A percentile compares a stretch with the other conserved stretches of the same genome.
Evolutionary conservation across 2,329 filamentous ascomycete genomes (phyloP).

Genomic region (Pezicula rhizophila): DNA sequence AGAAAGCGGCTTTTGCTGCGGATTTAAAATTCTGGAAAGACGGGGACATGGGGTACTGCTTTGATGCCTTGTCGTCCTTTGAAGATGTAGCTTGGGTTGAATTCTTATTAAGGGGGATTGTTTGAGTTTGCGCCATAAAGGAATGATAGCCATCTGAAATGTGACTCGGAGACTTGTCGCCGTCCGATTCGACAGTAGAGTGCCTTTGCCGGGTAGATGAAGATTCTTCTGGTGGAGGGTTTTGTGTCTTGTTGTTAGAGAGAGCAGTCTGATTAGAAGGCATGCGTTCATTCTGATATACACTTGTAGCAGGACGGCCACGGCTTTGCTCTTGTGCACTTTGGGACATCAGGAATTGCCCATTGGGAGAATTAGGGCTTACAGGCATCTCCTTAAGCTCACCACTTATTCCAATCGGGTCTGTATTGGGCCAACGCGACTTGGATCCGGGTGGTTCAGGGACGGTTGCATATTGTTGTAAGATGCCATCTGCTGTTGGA

Average conservation of each 20-base stretch:
- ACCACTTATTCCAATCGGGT: background rate
- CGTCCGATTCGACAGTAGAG: background rate
- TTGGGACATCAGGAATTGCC: background rate
- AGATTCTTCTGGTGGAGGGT: background rate
- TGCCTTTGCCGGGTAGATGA: background rate
- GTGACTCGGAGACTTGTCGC: background rate
- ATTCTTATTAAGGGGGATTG: background rate
- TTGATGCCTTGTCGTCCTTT: background rate
- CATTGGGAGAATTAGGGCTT: too few relatives aligned
- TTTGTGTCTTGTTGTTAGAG: background rate
- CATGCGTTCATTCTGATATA: background rate
- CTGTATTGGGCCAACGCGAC: background rate
- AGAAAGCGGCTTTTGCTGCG: background rate
- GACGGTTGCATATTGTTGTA: conserved; percentile 5
- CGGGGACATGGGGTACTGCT: background rate
- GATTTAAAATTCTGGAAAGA: background rate
- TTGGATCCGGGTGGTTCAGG: background rate
- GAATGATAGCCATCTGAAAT: background rate
- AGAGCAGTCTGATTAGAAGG: background rate
- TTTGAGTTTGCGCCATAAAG: background rate
- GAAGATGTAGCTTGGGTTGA: background rate
- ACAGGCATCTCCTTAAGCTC: background rate
- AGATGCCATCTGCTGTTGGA: conserved; percentile 3
- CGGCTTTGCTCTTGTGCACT: background rate
- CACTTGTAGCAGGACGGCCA: background rate